These are phyloP conservation scores for Corymbia calophylla DNA, from an alignment of 441 rosid species.

Conservation along the genomic window DNA sequence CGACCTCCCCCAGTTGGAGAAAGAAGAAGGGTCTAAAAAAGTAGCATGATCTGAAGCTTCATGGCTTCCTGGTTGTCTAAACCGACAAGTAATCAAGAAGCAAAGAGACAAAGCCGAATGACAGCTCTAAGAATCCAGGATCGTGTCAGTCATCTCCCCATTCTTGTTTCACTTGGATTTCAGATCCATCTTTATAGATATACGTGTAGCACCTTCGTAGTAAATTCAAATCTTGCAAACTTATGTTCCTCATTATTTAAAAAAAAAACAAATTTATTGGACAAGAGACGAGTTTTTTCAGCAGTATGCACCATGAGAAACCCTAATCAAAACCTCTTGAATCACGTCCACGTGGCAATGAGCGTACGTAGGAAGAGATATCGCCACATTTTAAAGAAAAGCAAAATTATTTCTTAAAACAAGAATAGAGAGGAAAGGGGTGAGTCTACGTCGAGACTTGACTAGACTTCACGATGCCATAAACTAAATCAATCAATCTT, in stretches of 20 bases:
- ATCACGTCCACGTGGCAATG: background rate
- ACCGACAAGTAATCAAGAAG: background rate
- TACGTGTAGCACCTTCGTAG: background rate
- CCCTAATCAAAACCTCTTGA: background rate
- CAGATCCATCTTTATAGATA: background rate
- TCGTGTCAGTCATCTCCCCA: background rate
- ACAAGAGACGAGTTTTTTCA: background rate
- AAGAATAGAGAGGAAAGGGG: background rate
- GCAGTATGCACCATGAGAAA: background rate
- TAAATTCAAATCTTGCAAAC: background rate
- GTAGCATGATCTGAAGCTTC: background rate
- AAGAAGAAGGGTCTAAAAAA: background rate
- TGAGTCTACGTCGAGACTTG: background rate
- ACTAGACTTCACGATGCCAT: background rate
- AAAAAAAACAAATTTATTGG: background rate
- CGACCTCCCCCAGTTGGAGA: background rate
- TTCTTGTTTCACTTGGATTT: background rate
- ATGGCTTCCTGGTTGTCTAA: background rate
- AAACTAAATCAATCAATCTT: background rate
- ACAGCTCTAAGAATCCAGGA: background rate
- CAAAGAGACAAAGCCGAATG: background rate
- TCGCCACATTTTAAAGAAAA: background rate
- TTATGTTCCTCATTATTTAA: background rate
- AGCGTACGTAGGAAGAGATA: background rate
- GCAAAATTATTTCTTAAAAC: background rate